Conservation (phyloP, 345 rosid species). For the Salix koriyanagi region DNA sequence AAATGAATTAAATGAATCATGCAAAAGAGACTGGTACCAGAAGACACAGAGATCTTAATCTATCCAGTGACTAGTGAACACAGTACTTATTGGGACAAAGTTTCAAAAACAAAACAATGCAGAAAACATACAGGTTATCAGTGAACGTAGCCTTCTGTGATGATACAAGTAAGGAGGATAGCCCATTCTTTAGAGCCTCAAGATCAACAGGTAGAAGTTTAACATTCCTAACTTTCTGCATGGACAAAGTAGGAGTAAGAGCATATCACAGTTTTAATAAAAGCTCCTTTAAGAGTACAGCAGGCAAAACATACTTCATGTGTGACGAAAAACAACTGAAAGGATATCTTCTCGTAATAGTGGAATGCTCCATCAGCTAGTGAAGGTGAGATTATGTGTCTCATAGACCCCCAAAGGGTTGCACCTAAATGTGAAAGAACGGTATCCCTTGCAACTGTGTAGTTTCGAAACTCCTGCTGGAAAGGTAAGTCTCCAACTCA, state of each 20-base stretch:
- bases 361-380: constrained; percentile 97
- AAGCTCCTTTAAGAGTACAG: constrained; percentile 12
- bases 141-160: constrained; percentile 79
- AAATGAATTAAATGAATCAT: not conserved
- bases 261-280: constrained; percentile 15
- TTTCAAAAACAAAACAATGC: not conserved
- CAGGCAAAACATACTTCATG: constrained; percentile 61
- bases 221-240: constrained; percentile 63
- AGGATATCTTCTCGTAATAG: constrained; percentile 86
- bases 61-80: not conserved
- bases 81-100: not conserved
- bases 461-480: constrained; percentile 75
- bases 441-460: constrained; percentile 95
- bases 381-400: constrained; percentile 88
- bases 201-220: constrained; percentile 85
- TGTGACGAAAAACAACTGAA: constrained; percentile 87
- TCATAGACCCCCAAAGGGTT: constrained; percentile 90
- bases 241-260: constrained; percentile 20
- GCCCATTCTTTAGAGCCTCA: constrained; percentile 70
- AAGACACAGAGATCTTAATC: not conserved
- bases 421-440: constrained; percentile 97
- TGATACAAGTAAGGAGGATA: constrained; percentile 78
- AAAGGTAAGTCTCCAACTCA: constrained; percentile 13
- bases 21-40: not conserved
- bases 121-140: constrained; percentile 55